Conservation (phyloP, 129 eudicot genomes). For the Mikania micrantha region DNA sequence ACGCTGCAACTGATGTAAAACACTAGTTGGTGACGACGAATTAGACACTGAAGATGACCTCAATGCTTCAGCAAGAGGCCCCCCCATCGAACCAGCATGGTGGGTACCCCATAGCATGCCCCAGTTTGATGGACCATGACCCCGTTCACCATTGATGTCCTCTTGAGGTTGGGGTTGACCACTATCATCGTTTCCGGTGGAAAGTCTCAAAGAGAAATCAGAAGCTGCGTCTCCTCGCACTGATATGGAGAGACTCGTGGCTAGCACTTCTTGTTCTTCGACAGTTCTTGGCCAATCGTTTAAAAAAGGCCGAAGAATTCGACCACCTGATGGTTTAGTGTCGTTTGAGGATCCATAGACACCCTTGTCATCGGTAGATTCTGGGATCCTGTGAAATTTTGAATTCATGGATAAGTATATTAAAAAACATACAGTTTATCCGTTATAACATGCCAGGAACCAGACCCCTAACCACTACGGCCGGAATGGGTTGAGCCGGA, state of each 20-base stretch:
- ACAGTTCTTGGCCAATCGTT: slow-evolving; percentile 69
- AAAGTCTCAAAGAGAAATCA: slow-evolving; percentile 66
- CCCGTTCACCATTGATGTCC: slow-evolving; percentile 21
- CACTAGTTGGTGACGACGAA: slow-evolving; percentile 62
- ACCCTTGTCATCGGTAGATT: slow-evolving; percentile 20
- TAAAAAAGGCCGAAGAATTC: slow-evolving; percentile 61
- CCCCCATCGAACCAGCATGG: slow-evolving; percentile 65
- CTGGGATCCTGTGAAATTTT: slow-evolving; percentile 40
- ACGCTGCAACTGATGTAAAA: slow-evolving; percentile 54
- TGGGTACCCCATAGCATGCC: slow-evolving; percentile 49
- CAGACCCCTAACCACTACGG: no score
- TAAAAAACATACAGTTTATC: no score
- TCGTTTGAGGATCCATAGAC: slow-evolving; percentile 10
- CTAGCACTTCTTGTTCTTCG: slow-evolving; percentile 35
- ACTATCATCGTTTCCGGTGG: slow-evolving; percentile 39
- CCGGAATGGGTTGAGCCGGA: no score
- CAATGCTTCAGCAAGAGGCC: slow-evolving; percentile 90
- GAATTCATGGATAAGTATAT: no score
- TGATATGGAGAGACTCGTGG: slow-evolving; percentile 59
- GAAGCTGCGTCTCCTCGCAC: slow-evolving; percentile 48
- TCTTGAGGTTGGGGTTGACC: slow-evolving; percentile 20
- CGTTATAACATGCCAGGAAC: no score
- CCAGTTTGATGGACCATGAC: slow-evolving; percentile 41
- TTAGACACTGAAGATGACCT: slow-evolving; percentile 53
- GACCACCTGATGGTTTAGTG: slow-evolving; percentile 28